A percentile compares a stretch with the other conserved stretches of the same genome.
phyloP scores from a whole-genome alignment of 306 rosid species.

The Trichosanthes cucumerina region DNA sequence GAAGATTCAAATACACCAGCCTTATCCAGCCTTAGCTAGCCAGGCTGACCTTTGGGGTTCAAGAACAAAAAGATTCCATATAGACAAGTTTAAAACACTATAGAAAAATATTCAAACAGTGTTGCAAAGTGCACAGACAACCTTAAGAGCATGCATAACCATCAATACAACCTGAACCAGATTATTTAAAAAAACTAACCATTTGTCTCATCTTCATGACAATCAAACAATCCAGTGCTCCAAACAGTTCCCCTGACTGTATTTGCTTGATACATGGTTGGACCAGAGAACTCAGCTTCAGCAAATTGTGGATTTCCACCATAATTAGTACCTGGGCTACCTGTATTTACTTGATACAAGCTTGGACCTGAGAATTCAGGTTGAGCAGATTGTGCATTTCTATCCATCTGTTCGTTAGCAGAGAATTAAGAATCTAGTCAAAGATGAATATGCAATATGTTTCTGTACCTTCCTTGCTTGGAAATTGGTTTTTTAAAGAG shows the following conservation, averaged over 20 bases:
- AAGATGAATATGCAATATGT: slow-evolving; percentile 9
- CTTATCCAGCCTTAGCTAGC: no score
- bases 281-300: slow-evolving; percentile 15
- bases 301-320: slow-evolving; percentile 1
- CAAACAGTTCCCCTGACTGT: slow-evolving; percentile 36
- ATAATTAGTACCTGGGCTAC: slow-evolving; percentile 14
- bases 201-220: slow-evolving; percentile 53
- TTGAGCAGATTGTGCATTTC: slow-evolving; percentile 11
- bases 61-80: neutral
- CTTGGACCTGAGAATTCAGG: slow-evolving; percentile 15
- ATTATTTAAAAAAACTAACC: slow-evolving; percentile 22
- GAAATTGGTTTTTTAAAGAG: neutral
- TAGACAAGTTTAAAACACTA: neutral
- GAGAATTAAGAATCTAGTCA: neutral
- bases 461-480: neutral
- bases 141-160: neutral
- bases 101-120: neutral
- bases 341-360: slow-evolving; percentile 8
- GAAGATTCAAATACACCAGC: neutral
- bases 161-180: neutral
- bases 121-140: neutral
- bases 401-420: slow-evolving; percentile 8
- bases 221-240: slow-evolving; percentile 56
- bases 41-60: neutral
- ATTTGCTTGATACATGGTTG: slow-evolving; percentile 16